Percentiles rank a stretch among this genome's conserved stretches.
Evolutionary conservation across 2,329 filamentous ascomycete genomes (phyloP).

Genomic region (Phaeomoniella chlamydospora): DNA sequence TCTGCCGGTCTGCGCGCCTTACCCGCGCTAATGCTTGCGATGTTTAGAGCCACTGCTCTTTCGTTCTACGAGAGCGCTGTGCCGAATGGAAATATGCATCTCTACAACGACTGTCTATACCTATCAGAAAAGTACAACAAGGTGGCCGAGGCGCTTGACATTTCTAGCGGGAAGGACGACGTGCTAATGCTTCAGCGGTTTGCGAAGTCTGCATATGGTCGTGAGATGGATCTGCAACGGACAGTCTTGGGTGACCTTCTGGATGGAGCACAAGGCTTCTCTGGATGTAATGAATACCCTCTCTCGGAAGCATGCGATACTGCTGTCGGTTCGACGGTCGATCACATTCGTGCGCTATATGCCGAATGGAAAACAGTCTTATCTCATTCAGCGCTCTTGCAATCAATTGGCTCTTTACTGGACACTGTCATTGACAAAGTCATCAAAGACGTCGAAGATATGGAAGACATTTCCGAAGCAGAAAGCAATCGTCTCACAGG

Average conservation of each 20-base stretch:
- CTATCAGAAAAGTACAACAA: constrained; percentile 38
- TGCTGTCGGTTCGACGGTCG: constrained; percentile 42
- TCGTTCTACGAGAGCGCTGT: constrained; percentile 28
- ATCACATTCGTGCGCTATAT: constrained; percentile 42
- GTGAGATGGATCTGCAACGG: constrained; percentile 50
- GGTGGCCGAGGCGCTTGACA: constrained; percentile 29
- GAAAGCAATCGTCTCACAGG: constrained; percentile 44
- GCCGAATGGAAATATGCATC: constrained; percentile 43
- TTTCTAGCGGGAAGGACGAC: constrained; percentile 26
- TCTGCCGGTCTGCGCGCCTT: constrained; percentile 27
- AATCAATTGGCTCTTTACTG: constrained; percentile 45
- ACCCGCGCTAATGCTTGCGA: constrained; percentile 31
- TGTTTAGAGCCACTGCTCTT: constrained; percentile 34
- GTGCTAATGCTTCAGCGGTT: constrained; percentile 42
- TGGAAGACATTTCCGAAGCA: constrained; percentile 48
- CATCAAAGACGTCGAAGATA: constrained; percentile 46
- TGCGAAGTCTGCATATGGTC: constrained; percentile 45
- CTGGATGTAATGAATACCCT: constrained; percentile 42
- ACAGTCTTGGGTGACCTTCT: constrained; percentile 48
- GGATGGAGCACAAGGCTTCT: constrained; percentile 48
- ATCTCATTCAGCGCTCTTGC: constrained; percentile 44
- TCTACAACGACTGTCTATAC: constrained; percentile 50
- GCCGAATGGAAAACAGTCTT: constrained; percentile 42
- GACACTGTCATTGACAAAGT: constrained; percentile 44
- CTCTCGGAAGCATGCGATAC: constrained; percentile 46